A percentile compares a stretch with the other conserved stretches of the same genome.
These are phyloP conservation scores for Neurospora sp. DNA, from an alignment of 495 filamentous ascomycete species.

Conservation along the genomic window DNA sequence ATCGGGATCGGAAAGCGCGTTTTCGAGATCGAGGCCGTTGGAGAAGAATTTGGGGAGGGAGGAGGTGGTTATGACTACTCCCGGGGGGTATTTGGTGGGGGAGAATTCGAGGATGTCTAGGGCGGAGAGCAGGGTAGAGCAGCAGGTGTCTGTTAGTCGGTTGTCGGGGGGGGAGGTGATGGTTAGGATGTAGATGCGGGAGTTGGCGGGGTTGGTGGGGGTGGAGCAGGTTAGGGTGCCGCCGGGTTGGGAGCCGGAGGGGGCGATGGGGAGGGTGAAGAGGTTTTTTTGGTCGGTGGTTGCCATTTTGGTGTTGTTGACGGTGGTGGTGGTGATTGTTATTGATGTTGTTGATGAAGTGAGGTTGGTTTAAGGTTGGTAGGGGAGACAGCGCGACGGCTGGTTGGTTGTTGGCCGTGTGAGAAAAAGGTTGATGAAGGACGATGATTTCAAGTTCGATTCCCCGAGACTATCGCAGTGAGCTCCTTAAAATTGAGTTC, in stretches of 20 bases:
- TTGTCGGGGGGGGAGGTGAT: conserved; percentile 61
- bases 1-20: conserved; percentile 34
- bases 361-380: neutral
- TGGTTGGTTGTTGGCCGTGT: neutral
- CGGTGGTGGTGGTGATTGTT: neutral
- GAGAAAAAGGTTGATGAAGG: neutral
- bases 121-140: conserved; percentile 52
- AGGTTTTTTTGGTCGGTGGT: conserved; percentile 12
- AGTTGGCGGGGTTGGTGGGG: conserved; percentile 24
- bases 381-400: neutral
- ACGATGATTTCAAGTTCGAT: neutral
- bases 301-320: conserved; percentile 1
- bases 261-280: conserved; percentile 34
- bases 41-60: conserved; percentile 71
- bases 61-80: conserved; percentile 66
- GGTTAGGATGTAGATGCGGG: conserved; percentile 57
- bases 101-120: conserved; percentile 64
- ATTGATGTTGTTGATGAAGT: neutral
- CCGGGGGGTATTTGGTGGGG: conserved; percentile 37
- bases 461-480: neutral
- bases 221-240: conserved; percentile 47
- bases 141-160: conserved; percentile 58
- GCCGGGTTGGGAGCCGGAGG: conserved; percentile 23
- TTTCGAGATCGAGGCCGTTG: conserved; percentile 64
- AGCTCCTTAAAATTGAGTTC: neutral